These are phyloP conservation scores for Xylariaceae sp. DNA, from an alignment of 2,329 filamentous ascomycete genomes.

Conservation along the genomic window DNA sequence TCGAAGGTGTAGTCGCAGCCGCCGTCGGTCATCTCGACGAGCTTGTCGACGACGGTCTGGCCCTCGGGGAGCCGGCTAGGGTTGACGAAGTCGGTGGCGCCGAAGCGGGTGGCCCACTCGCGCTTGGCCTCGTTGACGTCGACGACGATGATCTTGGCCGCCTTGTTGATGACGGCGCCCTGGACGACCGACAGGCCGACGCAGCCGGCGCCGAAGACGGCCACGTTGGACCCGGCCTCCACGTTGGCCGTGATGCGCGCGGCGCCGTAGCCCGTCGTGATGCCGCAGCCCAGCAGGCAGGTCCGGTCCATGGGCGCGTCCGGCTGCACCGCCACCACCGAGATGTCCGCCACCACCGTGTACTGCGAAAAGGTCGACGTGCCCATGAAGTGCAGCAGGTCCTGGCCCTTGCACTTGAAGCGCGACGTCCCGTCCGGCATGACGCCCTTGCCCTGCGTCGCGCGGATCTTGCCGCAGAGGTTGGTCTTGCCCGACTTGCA, in stretches of 20 bases:
- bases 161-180: conserved; percentile 79
- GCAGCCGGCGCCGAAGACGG: conserved; percentile 91
- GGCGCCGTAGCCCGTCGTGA: conserved; percentile 96
- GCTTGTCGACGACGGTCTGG: conserved; percentile 81
- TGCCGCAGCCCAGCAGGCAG: conserved; percentile 93
- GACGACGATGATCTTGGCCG: conserved; percentile 66
- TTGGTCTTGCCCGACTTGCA: conserved; percentile 99
- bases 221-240: conserved; percentile 82
- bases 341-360: conserved; percentile 97
- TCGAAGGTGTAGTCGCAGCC: conserved; percentile 99
- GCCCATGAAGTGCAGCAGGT: conserved; percentile 98
- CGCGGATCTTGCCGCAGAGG: conserved; percentile 96
- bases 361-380: conserved; percentile 98
- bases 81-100: conserved; percentile 95
- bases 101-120: conserved; percentile 88
- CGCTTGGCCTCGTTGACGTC: conserved; percentile 84
- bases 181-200: conserved; percentile 94
- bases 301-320: conserved; percentile 93
- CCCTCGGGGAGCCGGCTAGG: conserved; percentile 68
- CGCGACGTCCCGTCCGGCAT: conserved; percentile 96
- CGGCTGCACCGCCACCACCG: conserved; percentile 84
- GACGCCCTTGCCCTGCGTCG: conserved; percentile 88
- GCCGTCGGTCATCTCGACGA: conserved; percentile 96
- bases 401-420: conserved; percentile 91
- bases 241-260: conserved; percentile 89